These are phyloP conservation scores for Beauveria rudraprayagi DNA, from an alignment of 2,329 filamentous ascomycete genomes.

Conservation along the genomic window DNA sequence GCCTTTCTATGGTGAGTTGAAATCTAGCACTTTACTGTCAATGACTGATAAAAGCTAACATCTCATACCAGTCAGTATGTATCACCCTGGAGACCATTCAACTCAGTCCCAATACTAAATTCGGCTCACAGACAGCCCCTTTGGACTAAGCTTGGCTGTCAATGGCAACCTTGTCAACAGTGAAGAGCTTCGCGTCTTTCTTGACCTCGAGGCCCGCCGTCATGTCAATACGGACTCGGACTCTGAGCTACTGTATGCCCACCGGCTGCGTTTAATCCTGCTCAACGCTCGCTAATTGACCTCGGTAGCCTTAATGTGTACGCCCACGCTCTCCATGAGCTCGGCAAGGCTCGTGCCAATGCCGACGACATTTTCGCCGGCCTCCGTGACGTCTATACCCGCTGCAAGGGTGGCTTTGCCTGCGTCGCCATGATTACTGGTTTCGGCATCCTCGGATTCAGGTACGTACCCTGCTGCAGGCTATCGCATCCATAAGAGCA, in stretches of 20 bases:
- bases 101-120: not conserved
- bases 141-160: conserved; percentile 55
- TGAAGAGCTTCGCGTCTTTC: conserved; percentile 57
- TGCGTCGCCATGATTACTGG: conserved; percentile 76
- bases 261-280: not conserved
- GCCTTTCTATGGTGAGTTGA: conserved; percentile 62
- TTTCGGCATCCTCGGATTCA: conserved; percentile 72
- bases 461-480: conserved; percentile 24
- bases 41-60: not conserved
- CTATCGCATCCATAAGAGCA: not conserved
- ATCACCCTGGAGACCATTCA: not conserved
- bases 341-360: conserved; percentile 74
- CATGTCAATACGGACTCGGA: conserved; percentile 90
- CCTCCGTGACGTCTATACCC: conserved; percentile 62
- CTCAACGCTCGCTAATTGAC: conserved; percentile 6
- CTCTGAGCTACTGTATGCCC: conserved; percentile 60
- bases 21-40: not conserved
- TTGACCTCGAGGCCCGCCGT: conserved; percentile 71
- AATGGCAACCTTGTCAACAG: conserved; percentile 86
- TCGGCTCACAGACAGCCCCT: conserved; percentile 52
- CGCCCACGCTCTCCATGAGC: conserved; percentile 71
- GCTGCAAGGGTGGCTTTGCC: conserved; percentile 68
- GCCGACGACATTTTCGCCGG: conserved; percentile 68
- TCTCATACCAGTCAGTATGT: conserved; percentile 3
- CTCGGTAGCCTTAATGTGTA: conserved; percentile 64